Percentiles rank a stretch among this genome's conserved stretches.
phyloP scores from a whole-genome alignment of 2,329 filamentous ascomycete species.

The Podosphaera aphanis region DNA sequence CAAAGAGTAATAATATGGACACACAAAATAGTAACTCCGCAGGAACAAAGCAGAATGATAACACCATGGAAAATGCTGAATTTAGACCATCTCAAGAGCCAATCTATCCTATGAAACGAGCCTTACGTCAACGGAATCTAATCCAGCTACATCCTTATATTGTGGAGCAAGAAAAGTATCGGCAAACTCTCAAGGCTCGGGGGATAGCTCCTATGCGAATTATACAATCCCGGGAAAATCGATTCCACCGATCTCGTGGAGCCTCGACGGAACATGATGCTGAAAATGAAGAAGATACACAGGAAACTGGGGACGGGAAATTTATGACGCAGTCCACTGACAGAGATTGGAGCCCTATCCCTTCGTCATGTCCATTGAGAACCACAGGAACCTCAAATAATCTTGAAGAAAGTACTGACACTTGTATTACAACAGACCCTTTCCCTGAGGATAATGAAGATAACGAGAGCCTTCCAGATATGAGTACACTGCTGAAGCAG shows the following conservation, averaged over 20 bases:
- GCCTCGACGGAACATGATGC: slow-evolving; percentile 7
- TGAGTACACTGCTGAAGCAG: slow-evolving; percentile 9
- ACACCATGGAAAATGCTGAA: neutral
- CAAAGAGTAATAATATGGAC: neutral
- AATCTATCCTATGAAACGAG: slow-evolving; percentile 4
- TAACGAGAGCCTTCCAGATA: slow-evolving; percentile 14
- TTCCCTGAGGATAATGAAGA: no score
- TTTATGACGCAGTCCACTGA: slow-evolving; percentile 11
- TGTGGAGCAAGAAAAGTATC: slow-evolving; percentile 15
- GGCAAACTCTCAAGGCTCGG: slow-evolving; percentile 11
- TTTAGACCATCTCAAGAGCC: neutral
- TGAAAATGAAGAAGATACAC: slow-evolving; percentile 8
- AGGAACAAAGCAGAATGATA: neutral
- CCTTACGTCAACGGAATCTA: slow-evolving; percentile 13
- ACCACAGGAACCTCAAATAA: neutral
- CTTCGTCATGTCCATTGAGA: neutral
- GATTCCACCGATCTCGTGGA: slow-evolving; percentile 2
- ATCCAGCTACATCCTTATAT: slow-evolving; percentile 16
- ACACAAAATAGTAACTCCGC: neutral
- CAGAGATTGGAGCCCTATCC: slow-evolving; percentile 6
- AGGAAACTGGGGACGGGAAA: slow-evolving; percentile 4
- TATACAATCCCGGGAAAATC: slow-evolving; percentile 8
- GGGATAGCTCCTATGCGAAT: slow-evolving; percentile 13
- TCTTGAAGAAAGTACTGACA: neutral
- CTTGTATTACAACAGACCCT: neutral